Conservation (phyloP, 257 asterid species). For the Phtheirospermum japonicum region DNA sequence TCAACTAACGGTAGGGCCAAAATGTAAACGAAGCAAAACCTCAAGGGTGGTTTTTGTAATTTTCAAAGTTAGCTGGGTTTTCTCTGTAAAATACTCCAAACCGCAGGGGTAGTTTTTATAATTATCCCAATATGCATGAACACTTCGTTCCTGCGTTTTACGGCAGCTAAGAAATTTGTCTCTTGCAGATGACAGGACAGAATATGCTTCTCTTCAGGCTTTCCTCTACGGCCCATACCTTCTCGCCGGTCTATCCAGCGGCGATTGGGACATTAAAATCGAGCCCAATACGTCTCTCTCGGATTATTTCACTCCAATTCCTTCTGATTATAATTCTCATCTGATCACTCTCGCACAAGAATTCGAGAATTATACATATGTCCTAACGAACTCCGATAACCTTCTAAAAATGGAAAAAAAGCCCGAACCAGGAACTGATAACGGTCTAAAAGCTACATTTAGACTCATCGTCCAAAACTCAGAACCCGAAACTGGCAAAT, state of each 20-base stretch:
- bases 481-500: conserved; percentile 16
- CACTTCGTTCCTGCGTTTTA: background rate
- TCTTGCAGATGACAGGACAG: conserved; percentile 69
- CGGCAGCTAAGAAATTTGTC: background rate
- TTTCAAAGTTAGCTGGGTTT: no score
- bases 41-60: no score
- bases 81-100: no score
- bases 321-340: conserved; percentile 49
- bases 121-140: no score
- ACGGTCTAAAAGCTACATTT: conserved; percentile 61
- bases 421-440: conserved; percentile 65
- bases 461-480: conserved; percentile 43
- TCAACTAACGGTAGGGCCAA: no score
- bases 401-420: conserved; percentile 40
- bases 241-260: conserved; percentile 72
- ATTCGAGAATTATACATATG: conserved; percentile 32
- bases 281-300: conserved; percentile 33
- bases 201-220: conserved; percentile 65
- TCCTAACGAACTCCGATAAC: conserved; percentile 39
- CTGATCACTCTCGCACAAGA: conserved; percentile 60
- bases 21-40: no score
- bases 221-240: conserved; percentile 87
- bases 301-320: conserved; percentile 51
- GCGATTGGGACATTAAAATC: conserved; percentile 61
- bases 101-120: no score